Evolutionary conservation across 176 grass and related monocot genomes (phyloP).

Genomic region (barley (Hordeum vulgare)): DNA sequence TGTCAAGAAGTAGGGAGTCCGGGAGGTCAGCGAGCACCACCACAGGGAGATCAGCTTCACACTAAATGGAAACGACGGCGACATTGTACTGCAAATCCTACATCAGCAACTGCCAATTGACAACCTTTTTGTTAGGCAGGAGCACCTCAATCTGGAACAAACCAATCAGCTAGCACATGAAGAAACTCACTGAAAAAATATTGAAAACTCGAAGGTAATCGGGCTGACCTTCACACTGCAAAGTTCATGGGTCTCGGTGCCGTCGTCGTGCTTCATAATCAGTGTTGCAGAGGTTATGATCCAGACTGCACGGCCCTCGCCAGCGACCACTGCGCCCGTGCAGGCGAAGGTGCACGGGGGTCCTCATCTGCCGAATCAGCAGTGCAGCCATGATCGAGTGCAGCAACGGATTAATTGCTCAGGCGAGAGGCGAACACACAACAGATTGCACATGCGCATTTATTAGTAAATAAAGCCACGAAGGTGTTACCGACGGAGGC

Average conservation of each 20-base stretch:
- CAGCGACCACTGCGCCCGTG: not conserved
- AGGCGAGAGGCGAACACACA: not conserved
- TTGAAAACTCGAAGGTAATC: not conserved
- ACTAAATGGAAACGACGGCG: not conserved
- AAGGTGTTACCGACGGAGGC: not conserved
- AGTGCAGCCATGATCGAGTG: no score
- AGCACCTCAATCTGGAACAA: not conserved
- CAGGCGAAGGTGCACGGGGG: not conserved
- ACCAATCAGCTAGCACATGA: not conserved
- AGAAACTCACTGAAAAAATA: not conserved
- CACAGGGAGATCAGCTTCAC: not conserved
- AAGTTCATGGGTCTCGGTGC: not conserved
- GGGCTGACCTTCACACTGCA: not conserved
- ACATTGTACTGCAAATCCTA: not conserved
- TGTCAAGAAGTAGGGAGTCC: not conserved
- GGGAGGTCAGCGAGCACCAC: not conserved
- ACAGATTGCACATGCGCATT: not conserved
- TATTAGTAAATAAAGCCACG: no score
- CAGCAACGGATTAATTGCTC: not conserved
- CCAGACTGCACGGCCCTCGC: not conserved
- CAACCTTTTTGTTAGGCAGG: not conserved
- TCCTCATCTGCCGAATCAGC: not conserved
- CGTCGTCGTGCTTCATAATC: not conserved
- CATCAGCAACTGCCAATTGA: not conserved
- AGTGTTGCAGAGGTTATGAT: conserved; percentile 3